Evolutionary conservation across 2,329 filamentous ascomycete genomes (phyloP).

Genomic region (Trichoderma sp.): DNA sequence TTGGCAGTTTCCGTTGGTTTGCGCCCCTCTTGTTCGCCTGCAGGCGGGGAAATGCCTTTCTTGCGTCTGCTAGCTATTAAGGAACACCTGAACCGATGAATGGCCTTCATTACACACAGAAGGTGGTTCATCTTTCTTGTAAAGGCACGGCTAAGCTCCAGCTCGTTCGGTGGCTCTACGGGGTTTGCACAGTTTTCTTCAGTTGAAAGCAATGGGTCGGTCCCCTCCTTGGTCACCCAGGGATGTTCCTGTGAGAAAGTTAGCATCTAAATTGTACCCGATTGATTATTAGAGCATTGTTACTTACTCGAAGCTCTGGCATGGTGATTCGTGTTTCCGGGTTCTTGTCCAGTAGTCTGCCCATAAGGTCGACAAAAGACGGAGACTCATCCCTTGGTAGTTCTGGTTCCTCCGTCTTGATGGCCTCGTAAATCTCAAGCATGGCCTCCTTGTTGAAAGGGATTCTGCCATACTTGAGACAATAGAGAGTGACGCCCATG

Average conservation of each 20-base stretch:
- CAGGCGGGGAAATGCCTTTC: slow-evolving; percentile 22
- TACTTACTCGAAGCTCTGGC: slow-evolving; percentile 71
- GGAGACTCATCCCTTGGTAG: slow-evolving; percentile 63
- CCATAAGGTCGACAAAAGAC: slow-evolving; percentile 72
- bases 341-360: slow-evolving; percentile 76
- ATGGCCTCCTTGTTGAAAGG: slow-evolving; percentile 80
- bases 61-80: slow-evolving; percentile 48
- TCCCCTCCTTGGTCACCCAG: slow-evolving; percentile 83
- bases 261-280: not conserved
- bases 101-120: slow-evolving; percentile 86
- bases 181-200: slow-evolving; percentile 84
- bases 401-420: slow-evolving; percentile 65
- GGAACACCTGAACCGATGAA: slow-evolving; percentile 80
- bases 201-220: slow-evolving; percentile 72
- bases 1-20: slow-evolving; percentile 27
- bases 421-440: slow-evolving; percentile 85
- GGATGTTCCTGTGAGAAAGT: slow-evolving; percentile 66
- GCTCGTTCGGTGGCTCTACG: slow-evolving; percentile 80
- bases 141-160: slow-evolving; percentile 87
- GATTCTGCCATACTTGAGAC: slow-evolving; percentile 81
- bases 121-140: slow-evolving; percentile 86
- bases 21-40: slow-evolving; percentile 10
- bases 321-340: slow-evolving; percentile 80
- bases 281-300: not conserved
- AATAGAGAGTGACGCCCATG: slow-evolving; percentile 95